phyloP scores from a whole-genome alignment of 371 early-diverging fungal species.

The Dipsacomyces acuminosporus region DNA sequence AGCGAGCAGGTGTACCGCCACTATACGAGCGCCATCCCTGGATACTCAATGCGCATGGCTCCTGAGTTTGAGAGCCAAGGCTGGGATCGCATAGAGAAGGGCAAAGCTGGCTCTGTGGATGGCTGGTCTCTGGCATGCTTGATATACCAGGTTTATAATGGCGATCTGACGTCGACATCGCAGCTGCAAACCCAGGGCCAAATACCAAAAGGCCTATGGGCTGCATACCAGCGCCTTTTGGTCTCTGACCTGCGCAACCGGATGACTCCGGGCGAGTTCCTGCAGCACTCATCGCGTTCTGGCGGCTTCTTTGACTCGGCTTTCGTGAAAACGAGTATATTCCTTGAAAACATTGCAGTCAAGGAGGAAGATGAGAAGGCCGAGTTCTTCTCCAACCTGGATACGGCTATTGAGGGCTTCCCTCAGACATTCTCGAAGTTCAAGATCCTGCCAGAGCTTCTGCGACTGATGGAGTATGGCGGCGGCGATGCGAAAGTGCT shows the following conservation, averaged over 20 bases:
- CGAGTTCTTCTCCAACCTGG: conserved; percentile 60
- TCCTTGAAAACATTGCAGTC: conserved; percentile 81
- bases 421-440: conserved; percentile 78
- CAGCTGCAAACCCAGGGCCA: conserved; percentile 55
- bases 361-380: conserved; percentile 80
- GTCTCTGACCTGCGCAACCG: conserved; percentile 55
- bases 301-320: conserved; percentile 72
- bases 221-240: conserved; percentile 53
- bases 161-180: conserved; percentile 56
- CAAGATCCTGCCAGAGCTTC: conserved; percentile 86
- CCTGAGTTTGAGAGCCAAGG: conserved; percentile 26
- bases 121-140: conserved; percentile 77
- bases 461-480: conserved; percentile 90
- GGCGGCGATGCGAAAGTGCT: conserved; percentile 80
- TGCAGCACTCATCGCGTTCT: conserved; percentile 58
- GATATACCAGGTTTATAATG: conserved; percentile 76
- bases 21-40: conserved; percentile 20
- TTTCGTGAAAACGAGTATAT: conserved; percentile 70
- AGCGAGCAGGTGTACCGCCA: conserved; percentile 21
- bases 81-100: conserved; percentile 12
- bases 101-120: conserved; percentile 55
- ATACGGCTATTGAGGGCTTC: conserved; percentile 60
- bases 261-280: conserved; percentile 60
- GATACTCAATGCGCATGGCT: conserved; percentile 31
- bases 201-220: conserved; percentile 60